phyloP scores from a whole-genome alignment of 768 basidiomycete genomes.

The Clitopilus hobsonii region DNA sequence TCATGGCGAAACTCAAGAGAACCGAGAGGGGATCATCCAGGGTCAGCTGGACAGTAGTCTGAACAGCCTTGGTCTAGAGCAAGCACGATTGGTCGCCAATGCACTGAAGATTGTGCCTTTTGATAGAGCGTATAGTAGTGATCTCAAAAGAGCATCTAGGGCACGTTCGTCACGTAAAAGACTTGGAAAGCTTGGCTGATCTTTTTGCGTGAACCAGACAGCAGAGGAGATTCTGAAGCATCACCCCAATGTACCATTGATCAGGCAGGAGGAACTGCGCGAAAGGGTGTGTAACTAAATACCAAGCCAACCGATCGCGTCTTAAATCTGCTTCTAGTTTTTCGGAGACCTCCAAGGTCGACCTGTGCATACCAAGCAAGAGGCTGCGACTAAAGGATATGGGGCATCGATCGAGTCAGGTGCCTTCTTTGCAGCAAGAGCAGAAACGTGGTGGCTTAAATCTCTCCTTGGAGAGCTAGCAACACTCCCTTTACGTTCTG shows the following conservation, averaged over 20 bases:
- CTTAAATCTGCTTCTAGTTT: constrained; percentile 7
- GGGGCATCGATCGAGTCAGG: constrained; percentile 33
- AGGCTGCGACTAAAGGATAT: constrained; percentile 13
- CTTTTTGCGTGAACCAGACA: constrained; percentile 48
- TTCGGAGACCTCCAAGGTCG: constrained; percentile 48
- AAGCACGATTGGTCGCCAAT: constrained; percentile 53
- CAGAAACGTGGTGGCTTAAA: constrained; percentile 57
- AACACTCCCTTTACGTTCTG: constrained; percentile 15
- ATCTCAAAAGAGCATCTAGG: constrained; percentile 62
- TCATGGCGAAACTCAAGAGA: constrained; percentile 77
- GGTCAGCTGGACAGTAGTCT: constrained; percentile 70
- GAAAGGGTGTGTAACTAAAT: constrained; percentile 50
- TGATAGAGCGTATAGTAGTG: constrained; percentile 61
- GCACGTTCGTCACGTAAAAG: constrained; percentile 32
- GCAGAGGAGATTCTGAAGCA: constrained; percentile 55
- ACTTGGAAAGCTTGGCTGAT: constrained; percentile 1
- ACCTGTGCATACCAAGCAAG: constrained; percentile 6
- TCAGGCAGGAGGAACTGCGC: constrained; percentile 43
- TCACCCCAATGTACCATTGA: constrained; percentile 43
- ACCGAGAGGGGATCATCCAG: constrained; percentile 60
- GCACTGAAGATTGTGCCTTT: constrained; percentile 53
- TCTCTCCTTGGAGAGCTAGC: constrained; percentile 28
- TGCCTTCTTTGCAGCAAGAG: constrained; percentile 41
- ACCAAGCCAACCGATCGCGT: background rate
- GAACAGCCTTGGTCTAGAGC: constrained; percentile 56